Evolutionary conservation across 2,329 filamentous ascomycete species (phyloP), one percentile per base, ranked within the genome.

Genomic region (Hirsutella minnesotensis): DNA sequence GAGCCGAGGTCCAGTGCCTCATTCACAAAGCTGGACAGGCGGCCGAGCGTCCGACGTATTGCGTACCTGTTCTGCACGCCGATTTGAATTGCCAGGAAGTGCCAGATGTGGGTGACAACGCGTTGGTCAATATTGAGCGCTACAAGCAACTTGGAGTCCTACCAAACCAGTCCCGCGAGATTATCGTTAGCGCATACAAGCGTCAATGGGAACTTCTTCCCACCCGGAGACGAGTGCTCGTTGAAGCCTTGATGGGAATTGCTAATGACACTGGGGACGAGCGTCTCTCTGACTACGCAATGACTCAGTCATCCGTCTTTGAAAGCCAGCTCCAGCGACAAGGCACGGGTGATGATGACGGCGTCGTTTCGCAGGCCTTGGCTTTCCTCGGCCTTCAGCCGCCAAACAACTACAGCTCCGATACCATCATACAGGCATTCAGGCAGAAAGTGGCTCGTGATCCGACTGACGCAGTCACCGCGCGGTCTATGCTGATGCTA

Each of bases 1-100:
- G 68, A 44, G 62, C 62, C 33, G 71, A 75, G 48, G 57, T 72
- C 2, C 67, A 73, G 51, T 70, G 52, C 41, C 59, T 62, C 41
- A 68, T 60, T 47, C 59, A 57, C 47, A 60, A 51, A 54, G 56
- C 50, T 33, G 55, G 59, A n/a, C 54, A 59, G 49, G 48, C 50
- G 3, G 2, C n/a, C 3, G 61, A 64, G 43, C 35, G 42, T 18
- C 53, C 55, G 1, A 55, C 48, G 2, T 56, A 61, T 38, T 61
- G 60, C 34, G 52, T 53, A 7, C 50, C 50, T 3, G 45, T 54
- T n/a, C 51, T 65, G 9, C 59, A 63, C 43, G 49, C 48, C 5
- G 50, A 56, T n/a, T 40, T 65, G 13, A 53, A 54, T 5, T 60
- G 57, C 19, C 44, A 49, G 13, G 60, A 63, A 33, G 52, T 63